Conservation (phyloP, 1,284 basidiomycete genomes). For the Marasmius fiardii region DNA sequence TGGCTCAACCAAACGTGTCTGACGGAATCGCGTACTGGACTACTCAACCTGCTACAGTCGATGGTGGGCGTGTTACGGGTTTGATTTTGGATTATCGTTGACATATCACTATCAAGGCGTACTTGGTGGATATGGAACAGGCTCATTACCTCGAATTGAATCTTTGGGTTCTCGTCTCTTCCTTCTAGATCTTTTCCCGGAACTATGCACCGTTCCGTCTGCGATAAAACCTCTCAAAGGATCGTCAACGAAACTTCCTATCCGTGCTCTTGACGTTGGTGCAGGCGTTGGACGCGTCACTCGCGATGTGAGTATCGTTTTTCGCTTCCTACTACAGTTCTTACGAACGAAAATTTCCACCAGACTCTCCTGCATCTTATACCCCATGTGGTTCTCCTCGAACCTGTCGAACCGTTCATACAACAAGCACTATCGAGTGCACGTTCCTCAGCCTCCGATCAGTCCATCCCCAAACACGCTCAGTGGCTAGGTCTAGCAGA, state of each 20-base stretch:
- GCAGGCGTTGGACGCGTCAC: constrained; percentile 93
- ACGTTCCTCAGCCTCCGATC: constrained; percentile 30
- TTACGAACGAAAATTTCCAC: no score
- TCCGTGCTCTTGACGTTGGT: constrained; percentile 84
- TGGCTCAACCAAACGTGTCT: constrained; percentile 44
- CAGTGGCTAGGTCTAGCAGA: constrained; percentile 69
- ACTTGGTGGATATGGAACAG: constrained; percentile 60
- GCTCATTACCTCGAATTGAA: constrained; percentile 75
- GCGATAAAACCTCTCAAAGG: constrained; percentile 47
- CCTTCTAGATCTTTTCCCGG: constrained; percentile 75
- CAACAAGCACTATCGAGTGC: constrained; percentile 61
- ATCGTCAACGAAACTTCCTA: constrained; percentile 27
- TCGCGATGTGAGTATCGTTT: constrained; percentile 50
- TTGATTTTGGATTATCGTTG: constrained; percentile 20
- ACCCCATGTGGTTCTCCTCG: constrained; percentile 82
- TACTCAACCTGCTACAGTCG: constrained; percentile 65
- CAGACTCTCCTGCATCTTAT: constrained; percentile 73
- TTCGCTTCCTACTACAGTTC: no score
- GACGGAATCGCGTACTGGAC: constrained; percentile 79
- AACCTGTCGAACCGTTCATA: constrained; percentile 81
- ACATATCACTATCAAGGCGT: constrained; percentile 5
- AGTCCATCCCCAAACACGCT: constrained; percentile 18
- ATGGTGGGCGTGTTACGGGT: constrained; percentile 66
- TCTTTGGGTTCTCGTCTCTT: constrained; percentile 85
- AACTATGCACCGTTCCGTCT: constrained; percentile 73